These are phyloP conservation scores for Chenopodium quinoa DNA, from an alignment of 148 eudicot species.

Conservation along the genomic window DNA sequence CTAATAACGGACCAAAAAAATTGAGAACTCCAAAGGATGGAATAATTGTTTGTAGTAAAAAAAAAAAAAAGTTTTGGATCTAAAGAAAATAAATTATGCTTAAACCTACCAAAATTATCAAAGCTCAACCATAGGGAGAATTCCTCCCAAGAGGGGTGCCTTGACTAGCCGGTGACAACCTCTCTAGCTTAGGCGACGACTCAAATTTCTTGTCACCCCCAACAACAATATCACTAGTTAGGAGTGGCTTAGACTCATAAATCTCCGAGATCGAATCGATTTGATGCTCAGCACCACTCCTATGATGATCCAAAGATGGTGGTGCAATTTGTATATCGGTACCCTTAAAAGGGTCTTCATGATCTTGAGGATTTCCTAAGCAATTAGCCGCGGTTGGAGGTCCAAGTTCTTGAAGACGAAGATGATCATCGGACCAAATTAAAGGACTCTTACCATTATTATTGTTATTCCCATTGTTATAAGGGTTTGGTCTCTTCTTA, in stretches of 20 bases:
- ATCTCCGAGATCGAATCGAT: constrained; percentile 8
- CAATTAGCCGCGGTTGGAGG: background rate
- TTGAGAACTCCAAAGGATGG: constrained; percentile 3
- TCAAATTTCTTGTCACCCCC: constrained; percentile 2
- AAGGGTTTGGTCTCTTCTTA: constrained; percentile 50
- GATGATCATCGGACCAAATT: constrained; percentile 55
- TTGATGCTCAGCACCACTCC: background rate
- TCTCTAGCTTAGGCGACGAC: constrained; percentile 3
- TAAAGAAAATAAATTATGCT: background rate
- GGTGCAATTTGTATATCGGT: constrained; percentile 7
- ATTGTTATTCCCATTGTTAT: background rate
- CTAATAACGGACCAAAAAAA: background rate
- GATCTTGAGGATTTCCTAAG: constrained; percentile 7
- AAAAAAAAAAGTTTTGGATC: background rate
- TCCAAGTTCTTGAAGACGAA: constrained; percentile 58
- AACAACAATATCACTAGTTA: background rate
- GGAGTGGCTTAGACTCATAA: constrained; percentile 7
- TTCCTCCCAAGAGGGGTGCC: background rate
- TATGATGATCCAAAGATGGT: constrained; percentile 12
- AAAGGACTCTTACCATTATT: constrained; percentile 59
- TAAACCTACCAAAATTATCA: constrained; percentile 7
- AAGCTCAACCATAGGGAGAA: constrained; percentile 4
- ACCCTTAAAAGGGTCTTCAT: background rate
- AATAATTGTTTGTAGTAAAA: background rate
- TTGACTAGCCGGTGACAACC: constrained; percentile 4